phyloP scores from a whole-genome alignment of 2,329 filamentous ascomycete species.

The Trematosphaeria pertusa region DNA sequence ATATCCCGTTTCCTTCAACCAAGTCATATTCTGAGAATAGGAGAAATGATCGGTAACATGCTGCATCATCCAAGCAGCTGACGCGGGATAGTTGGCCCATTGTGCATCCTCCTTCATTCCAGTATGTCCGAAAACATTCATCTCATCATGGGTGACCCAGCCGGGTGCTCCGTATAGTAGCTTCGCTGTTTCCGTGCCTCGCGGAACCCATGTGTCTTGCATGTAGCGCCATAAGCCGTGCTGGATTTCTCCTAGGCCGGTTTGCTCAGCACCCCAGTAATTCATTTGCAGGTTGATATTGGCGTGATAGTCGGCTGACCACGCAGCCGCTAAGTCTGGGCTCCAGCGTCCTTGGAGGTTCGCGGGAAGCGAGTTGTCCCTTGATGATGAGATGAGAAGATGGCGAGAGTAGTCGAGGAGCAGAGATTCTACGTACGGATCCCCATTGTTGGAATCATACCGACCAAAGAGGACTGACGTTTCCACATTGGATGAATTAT shows the following conservation, averaged over 20 bases:
- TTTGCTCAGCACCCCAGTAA: constrained; percentile 63
- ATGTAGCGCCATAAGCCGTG: constrained; percentile 62
- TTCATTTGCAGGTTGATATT: constrained; percentile 71
- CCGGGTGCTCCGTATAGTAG: constrained; percentile 62
- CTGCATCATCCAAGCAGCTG: constrained; percentile 66
- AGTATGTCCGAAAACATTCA: constrained; percentile 66
- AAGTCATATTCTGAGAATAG: constrained; percentile 57
- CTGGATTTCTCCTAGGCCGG: constrained; percentile 57
- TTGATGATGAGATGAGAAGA: constrained; percentile 62
- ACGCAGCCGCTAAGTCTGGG: constrained; percentile 53
- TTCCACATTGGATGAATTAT: constrained; percentile 49
- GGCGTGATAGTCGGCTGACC: constrained; percentile 64
- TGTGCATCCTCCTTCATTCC: constrained; percentile 56
- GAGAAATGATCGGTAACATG: constrained; percentile 66
- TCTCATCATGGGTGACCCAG: constrained; percentile 65
- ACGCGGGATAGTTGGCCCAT: constrained; percentile 55
- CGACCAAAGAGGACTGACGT: constrained; percentile 43
- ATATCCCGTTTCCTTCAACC: constrained; percentile 57
- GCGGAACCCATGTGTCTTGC: constrained; percentile 60
- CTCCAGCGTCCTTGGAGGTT: constrained; percentile 66
- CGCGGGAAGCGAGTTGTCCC: constrained; percentile 58
- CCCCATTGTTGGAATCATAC: constrained; percentile 43
- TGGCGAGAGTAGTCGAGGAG: constrained; percentile 63
- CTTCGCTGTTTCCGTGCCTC: constrained; percentile 60
- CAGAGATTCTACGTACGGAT: constrained; percentile 61